A percentile compares a stretch with the other conserved stretches of the same genome.
These are phyloP conservation scores for Chenopodium album DNA, from an alignment of 148 eudicot genomes.

Conservation along the genomic window DNA sequence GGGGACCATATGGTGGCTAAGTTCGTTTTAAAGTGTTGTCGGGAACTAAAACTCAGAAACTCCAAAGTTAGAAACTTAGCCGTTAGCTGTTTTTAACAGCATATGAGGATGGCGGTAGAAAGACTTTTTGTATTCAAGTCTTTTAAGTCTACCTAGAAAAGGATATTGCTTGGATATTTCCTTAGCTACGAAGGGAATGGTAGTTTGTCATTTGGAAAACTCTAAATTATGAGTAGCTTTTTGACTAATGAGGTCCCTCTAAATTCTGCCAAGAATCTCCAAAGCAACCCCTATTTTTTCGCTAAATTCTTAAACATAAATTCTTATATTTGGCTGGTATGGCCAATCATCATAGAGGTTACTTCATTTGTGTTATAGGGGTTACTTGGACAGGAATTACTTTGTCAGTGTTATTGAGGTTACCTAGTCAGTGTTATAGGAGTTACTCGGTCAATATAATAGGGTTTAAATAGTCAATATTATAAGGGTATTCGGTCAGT, in stretches of 20 bases:
- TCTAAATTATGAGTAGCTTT: too few relatives aligned
- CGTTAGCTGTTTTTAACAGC: not conserved
- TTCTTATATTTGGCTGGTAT: too few relatives aligned
- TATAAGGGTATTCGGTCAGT: too few relatives aligned
- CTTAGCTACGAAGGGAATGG: slow-evolving; percentile 4
- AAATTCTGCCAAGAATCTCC: not conserved
- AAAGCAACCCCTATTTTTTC: not conserved
- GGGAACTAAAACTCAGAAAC: not conserved
- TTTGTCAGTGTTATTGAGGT: too few relatives aligned
- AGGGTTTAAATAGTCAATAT: too few relatives aligned
- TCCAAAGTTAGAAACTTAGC: not conserved
- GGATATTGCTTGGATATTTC: not conserved
- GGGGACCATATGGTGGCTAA: slow-evolving; percentile 18
- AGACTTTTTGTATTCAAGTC: not conserved
- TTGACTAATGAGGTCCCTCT: not conserved
- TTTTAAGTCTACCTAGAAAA: not conserved
- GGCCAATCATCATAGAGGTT: too few relatives aligned
- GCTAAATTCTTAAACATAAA: not conserved
- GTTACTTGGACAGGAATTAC: too few relatives aligned
- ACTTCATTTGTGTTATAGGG: too few relatives aligned
- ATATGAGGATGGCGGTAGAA: not conserved
- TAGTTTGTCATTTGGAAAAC: not conserved
- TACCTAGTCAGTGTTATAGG: too few relatives aligned
- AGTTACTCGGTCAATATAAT: too few relatives aligned
- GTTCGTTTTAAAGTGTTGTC: not conserved